phyloP scores from a whole-genome alignment of 495 filamentous ascomycete species.

The Podospora sp. region DNA sequence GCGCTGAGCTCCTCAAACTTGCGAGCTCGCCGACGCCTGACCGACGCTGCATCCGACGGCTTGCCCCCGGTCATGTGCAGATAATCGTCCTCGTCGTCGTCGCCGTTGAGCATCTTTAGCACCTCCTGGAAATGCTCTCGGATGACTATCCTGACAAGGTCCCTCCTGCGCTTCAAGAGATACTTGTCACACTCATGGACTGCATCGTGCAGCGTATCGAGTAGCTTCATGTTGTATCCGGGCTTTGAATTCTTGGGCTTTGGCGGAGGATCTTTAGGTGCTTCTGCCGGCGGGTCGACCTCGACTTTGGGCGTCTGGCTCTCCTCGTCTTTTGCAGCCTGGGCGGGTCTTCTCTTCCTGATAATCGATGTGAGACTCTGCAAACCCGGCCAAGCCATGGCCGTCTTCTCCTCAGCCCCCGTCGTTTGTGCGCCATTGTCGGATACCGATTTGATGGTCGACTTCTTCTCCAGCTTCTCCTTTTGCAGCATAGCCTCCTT shows the following conservation, averaged over 20 bases:
- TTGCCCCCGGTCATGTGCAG: background rate
- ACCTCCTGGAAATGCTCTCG: constrained; percentile 45
- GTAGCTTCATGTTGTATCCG: constrained; percentile 33
- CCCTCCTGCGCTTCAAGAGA: constrained; percentile 28
- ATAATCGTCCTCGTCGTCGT: constrained; percentile 19
- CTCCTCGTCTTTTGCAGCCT: constrained; percentile 7
- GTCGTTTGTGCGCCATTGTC: background rate
- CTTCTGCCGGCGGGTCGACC: background rate
- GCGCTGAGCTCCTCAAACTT: constrained; percentile 39
- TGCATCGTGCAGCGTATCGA: constrained; percentile 42
- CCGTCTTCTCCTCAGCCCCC: background rate
- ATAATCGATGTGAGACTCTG: background rate
- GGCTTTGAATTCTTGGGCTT: constrained; percentile 21
- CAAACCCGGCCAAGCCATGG: background rate
- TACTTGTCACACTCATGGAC: constrained; percentile 37
- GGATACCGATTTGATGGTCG: background rate
- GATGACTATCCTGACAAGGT: constrained; percentile 37
- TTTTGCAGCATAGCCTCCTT: constrained; percentile 1
- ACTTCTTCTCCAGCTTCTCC: constrained; percentile 1
- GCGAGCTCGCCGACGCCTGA: constrained; percentile 1
- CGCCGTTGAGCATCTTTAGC: constrained; percentile 38
- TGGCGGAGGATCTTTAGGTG: background rate
- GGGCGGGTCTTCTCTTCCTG: background rate
- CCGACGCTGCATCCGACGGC: background rate
- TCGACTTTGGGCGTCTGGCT: background rate